phyloP scores from a whole-genome alignment of 2,329 filamentous ascomycete species.

The Colletotrichum orbiculare region DNA sequence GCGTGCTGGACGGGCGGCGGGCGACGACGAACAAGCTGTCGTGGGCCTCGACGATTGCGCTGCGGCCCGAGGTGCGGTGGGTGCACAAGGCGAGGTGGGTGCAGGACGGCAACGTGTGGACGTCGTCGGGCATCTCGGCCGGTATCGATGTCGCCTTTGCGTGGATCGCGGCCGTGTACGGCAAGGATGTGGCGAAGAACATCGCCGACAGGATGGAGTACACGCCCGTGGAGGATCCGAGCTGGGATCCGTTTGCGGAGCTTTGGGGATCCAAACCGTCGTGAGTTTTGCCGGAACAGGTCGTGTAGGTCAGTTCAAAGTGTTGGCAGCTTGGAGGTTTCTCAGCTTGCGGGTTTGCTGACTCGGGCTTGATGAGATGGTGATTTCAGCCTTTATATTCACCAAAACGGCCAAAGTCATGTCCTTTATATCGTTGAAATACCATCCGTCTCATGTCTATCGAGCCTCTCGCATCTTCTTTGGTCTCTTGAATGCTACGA shows the following conservation, averaged over 20 bases:
- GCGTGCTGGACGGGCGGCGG: conserved; percentile 61
- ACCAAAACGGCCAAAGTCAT: too few species aligned
- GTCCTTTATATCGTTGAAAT: too few species aligned
- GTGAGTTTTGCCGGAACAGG: neutral
- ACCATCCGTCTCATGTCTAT: too few species aligned
- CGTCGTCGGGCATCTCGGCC: conserved; percentile 66
- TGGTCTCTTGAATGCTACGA: neutral
- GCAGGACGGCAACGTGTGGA: conserved; percentile 68
- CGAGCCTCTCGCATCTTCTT: neutral
- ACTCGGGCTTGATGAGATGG: too few species aligned
- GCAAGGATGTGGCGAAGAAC: conserved; percentile 58
- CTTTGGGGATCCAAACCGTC: conserved; percentile 15
- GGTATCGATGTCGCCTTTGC: conserved; percentile 72
- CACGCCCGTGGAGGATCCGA: conserved; percentile 61
- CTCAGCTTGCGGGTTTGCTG: too few species aligned
- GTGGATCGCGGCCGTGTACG: conserved; percentile 65
- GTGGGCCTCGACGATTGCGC: conserved; percentile 53
- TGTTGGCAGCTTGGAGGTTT: too few species aligned
- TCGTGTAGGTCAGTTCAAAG: neutral
- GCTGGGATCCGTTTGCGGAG: conserved; percentile 65
- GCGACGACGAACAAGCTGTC: conserved; percentile 69
- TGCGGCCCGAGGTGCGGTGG: conserved; percentile 61
- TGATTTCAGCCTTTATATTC: too few species aligned
- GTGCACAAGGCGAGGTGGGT: conserved; percentile 67
- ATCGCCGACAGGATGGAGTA: conserved; percentile 69